Conservation (phyloP, 495 filamentous ascomycete species). For the Talaromyces ruber region DNA sequence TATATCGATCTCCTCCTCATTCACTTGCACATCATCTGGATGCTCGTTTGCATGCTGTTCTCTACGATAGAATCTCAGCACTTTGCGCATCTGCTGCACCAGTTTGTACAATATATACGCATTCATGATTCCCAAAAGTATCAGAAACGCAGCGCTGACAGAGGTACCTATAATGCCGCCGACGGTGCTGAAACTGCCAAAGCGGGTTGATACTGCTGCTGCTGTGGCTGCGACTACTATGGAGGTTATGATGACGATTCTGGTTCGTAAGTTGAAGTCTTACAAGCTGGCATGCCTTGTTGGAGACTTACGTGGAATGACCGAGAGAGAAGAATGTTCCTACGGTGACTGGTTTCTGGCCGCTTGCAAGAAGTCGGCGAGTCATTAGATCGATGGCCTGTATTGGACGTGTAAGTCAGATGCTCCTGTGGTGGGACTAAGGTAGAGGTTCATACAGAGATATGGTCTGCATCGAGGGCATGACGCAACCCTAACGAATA, state of each 20-base stretch:
- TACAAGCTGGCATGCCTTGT: background rate
- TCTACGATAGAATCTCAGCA: conserved; percentile 34
- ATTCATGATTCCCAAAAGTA: conserved; percentile 78
- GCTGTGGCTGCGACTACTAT: conserved; percentile 86
- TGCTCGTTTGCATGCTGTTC: background rate
- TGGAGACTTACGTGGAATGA: conserved; percentile 62
- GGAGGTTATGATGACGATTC: conserved; percentile 83
- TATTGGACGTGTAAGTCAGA: background rate
- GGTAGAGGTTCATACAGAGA: conserved; percentile 43
- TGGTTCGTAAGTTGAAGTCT: background rate
- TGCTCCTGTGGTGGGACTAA: background rate
- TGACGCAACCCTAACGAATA: conserved; percentile 90
- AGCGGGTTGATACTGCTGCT: conserved; percentile 67
- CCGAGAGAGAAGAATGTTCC: conserved; percentile 94
- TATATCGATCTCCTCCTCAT: conserved; percentile 44
- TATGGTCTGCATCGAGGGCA: conserved; percentile 95
- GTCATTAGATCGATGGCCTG: conserved; percentile 95
- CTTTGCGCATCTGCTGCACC: conserved; percentile 52
- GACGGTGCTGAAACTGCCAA: conserved; percentile 71
- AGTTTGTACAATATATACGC: conserved; percentile 75
- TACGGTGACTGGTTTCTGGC: conserved; percentile 81
- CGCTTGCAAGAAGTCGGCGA: conserved; percentile 76
- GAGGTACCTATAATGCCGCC: conserved; percentile 77
- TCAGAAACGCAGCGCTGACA: conserved; percentile 72
- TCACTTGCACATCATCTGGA: conserved; percentile 3